Conservation (phyloP, 805 yeast genomes). For the Barnettozyma sp. region DNA sequence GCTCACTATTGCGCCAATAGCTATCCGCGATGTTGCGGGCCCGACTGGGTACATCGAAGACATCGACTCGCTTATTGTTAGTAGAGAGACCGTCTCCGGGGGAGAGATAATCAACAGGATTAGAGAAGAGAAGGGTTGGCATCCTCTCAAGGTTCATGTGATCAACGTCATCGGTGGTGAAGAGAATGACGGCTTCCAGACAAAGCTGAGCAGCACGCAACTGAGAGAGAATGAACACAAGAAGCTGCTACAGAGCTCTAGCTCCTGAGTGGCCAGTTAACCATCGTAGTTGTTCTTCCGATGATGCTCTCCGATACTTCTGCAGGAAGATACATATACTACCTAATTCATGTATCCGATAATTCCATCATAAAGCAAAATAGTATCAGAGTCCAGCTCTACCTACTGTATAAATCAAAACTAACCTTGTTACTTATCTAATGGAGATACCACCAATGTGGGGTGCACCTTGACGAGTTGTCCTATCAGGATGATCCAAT, state of each 20-base stretch:
- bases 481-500: constrained; percentile 82
- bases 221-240: constrained; percentile 39
- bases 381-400: too few relatives aligned
- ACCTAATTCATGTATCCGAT: too few relatives aligned
- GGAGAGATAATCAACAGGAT: constrained; percentile 64
- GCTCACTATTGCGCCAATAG: constrained; percentile 43
- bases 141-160: constrained; percentile 41
- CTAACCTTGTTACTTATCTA: constrained; percentile 24
- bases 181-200: constrained; percentile 48
- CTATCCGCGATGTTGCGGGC: constrained; percentile 84
- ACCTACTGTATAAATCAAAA: neutral
- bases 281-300: too few relatives aligned
- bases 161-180: constrained; percentile 64
- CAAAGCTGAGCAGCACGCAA: constrained; percentile 82
- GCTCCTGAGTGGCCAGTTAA: too few relatives aligned
- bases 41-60: constrained; percentile 76
- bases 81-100: constrained; percentile 73
- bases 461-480: constrained; percentile 45
- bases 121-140: constrained; percentile 52
- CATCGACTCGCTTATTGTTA: constrained; percentile 75
- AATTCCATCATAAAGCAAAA: too few relatives aligned
- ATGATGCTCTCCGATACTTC: too few relatives aligned
- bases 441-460: constrained; percentile 40
- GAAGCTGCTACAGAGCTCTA: neutral
- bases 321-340: too few relatives aligned